Evolutionary conservation across 2,329 filamentous ascomycete genomes (phyloP).

Genomic region (Calonectria leucothoes): DNA sequence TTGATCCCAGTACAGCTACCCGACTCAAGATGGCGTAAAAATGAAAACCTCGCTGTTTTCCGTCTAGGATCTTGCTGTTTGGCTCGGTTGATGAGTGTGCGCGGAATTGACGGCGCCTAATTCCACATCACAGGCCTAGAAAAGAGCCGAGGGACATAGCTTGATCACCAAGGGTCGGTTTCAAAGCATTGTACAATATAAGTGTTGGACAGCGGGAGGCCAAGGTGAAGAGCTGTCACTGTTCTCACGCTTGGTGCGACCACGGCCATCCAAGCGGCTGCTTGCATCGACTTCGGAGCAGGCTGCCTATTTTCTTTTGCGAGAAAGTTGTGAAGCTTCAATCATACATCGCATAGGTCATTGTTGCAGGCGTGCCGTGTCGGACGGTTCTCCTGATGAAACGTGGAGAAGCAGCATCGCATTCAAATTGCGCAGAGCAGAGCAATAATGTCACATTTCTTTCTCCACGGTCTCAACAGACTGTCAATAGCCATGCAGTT

Average conservation of each 20-base stretch:
- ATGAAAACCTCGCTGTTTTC: constrained; percentile 27
- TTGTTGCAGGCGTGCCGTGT: constrained; percentile 26
- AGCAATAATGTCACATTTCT: too few species aligned
- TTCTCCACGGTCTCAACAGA: neutral
- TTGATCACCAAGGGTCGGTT: constrained; percentile 36
- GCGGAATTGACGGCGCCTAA: constrained; percentile 30
- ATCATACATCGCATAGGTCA: constrained; percentile 31
- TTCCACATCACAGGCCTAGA: constrained; percentile 23
- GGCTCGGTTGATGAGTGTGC: constrained; percentile 24
- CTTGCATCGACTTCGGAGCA: constrained; percentile 43
- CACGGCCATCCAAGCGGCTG: constrained; percentile 35
- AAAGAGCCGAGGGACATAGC: constrained; percentile 15
- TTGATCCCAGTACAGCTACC: constrained; percentile 27
- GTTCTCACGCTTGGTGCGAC: constrained; percentile 36
- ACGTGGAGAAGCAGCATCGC: neutral
- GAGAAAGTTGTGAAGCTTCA: constrained; percentile 23
- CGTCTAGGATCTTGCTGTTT: constrained; percentile 28
- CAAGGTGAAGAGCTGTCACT: constrained; percentile 41
- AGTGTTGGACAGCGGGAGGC: constrained; percentile 41
- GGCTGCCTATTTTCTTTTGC: constrained; percentile 34
- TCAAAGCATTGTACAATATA: constrained; percentile 46
- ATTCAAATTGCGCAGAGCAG: neutral
- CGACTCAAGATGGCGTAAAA: neutral
- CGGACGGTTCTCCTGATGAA: constrained; percentile 20
- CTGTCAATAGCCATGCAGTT: neutral